phyloP scores from a whole-genome alignment of 257 asterid species.

The Ajuga chamaepitys region DNA sequence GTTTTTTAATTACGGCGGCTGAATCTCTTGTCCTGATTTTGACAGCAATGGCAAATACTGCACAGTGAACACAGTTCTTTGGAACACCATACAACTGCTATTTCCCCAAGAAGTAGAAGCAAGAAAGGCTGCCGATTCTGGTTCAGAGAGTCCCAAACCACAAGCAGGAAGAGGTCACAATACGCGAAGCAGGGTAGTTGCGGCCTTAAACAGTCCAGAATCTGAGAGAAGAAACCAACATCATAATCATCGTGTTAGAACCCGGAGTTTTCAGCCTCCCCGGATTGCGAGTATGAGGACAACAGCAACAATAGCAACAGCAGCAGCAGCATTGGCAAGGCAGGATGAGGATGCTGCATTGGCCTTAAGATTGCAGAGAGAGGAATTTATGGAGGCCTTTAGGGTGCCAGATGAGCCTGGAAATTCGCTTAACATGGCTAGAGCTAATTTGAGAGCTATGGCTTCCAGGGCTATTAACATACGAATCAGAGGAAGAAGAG shows the following conservation, averaged over 20 bases:
- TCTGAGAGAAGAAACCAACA: constrained; percentile 29
- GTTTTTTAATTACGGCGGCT: not conserved
- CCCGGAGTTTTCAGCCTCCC: constrained; percentile 23
- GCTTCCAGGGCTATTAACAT: constrained; percentile 60
- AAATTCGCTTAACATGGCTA: constrained; percentile 43
- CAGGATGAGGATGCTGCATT: constrained; percentile 88
- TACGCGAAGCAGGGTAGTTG: constrained; percentile 27
- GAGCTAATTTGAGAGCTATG: constrained; percentile 90
- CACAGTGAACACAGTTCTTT: constrained; percentile 88
- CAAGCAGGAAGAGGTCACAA: constrained; percentile 12
- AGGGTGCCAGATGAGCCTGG: constrained; percentile 27
- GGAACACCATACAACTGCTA: constrained; percentile 92
- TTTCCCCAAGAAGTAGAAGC: constrained; percentile 86
- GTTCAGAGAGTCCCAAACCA: constrained; percentile 15
- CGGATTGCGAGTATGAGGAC: constrained; percentile 14
- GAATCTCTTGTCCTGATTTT: not conserved
- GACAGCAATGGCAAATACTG: constrained; percentile 75
- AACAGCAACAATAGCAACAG: constrained; percentile 19
- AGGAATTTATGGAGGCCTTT: constrained; percentile 64
- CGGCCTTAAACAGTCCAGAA: constrained; percentile 38
- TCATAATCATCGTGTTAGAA: constrained; percentile 18
- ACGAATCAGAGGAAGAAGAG: constrained; percentile 24
- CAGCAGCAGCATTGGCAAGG: constrained; percentile 38
- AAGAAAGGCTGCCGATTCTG: constrained; percentile 36
- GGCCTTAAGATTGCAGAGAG: constrained; percentile 92